phyloP scores from a whole-genome alignment of 1,139 yeast species.

The Wickerhamiella pararugosa region DNA sequence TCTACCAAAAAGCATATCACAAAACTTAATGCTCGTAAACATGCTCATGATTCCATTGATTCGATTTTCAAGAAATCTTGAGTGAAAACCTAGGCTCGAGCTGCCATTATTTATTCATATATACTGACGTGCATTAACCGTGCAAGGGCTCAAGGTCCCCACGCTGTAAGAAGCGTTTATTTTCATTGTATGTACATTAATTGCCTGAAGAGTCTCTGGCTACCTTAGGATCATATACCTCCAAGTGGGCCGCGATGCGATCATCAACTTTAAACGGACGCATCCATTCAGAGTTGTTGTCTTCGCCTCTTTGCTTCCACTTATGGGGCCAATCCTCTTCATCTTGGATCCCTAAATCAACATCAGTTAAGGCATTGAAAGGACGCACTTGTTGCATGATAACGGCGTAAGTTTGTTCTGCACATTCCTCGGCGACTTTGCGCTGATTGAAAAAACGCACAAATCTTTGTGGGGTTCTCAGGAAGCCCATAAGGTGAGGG shows the following conservation, averaged over 20 bases:
- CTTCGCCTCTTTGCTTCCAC: conserved; percentile 65
- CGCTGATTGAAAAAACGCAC: conserved; percentile 68
- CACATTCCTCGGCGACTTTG: conserved; percentile 53
- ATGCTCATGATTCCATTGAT: conserved; percentile 6
- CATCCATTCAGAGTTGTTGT: conserved; percentile 76
- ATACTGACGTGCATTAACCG: neutral
- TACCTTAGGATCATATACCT: conserved; percentile 31
- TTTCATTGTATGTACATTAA: no score
- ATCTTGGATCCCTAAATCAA: conserved; percentile 46
- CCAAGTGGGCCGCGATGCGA: conserved; percentile 42
- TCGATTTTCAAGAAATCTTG: conserved; percentile 5
- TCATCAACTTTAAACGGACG: conserved; percentile 59
- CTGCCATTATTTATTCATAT: conserved; percentile 3
- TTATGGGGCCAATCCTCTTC: conserved; percentile 82
- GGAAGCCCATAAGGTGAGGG: conserved; percentile 47
- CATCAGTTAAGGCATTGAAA: conserved; percentile 27
- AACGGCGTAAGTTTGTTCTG: conserved; percentile 44
- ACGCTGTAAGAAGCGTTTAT: neutral
- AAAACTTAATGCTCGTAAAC: conserved; percentile 1
- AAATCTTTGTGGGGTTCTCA: conserved; percentile 59
- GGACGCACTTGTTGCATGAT: conserved; percentile 43
- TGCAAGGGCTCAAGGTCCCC: neutral
- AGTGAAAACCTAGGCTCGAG: neutral
- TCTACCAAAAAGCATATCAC: neutral
- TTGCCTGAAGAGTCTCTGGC: neutral